phyloP scores from a whole-genome alignment of 1,284 basidiomycete species.

The Ganoderma boninense region DNA sequence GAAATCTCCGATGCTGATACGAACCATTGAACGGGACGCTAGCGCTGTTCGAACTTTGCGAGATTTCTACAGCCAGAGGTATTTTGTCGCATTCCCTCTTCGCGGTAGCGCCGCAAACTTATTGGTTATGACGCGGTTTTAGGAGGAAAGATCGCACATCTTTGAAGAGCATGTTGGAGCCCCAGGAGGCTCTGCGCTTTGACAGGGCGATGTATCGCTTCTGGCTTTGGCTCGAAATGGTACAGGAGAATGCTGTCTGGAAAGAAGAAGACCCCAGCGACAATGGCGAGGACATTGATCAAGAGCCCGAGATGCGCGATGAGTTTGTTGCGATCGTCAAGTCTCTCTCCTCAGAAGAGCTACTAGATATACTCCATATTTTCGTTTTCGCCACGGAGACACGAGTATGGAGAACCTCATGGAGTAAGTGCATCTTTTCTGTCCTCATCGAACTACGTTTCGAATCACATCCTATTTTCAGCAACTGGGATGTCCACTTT shows the following conservation, averaged over 20 bases:
- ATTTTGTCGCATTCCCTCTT: neutral
- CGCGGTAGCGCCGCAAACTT: neutral
- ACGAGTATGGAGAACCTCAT: conserved; percentile 13
- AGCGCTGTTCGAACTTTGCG: conserved; percentile 38
- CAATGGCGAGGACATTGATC: conserved; percentile 23
- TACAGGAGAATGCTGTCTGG: neutral
- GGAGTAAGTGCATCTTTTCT: neutral
- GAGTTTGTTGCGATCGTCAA: conserved; percentile 11
- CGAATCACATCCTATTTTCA: neutral
- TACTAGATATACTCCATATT: conserved; percentile 24
- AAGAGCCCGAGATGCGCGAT: conserved; percentile 8
- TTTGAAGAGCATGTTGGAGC: conserved; percentile 35
- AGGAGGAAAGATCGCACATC: conserved; percentile 46
- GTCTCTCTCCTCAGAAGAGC: conserved; percentile 18
- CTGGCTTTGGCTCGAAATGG: conserved; percentile 35
- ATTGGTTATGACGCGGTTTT: neutral
- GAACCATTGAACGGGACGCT: conserved; percentile 32
- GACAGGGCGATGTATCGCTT: conserved; percentile 44
- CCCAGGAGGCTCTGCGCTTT: conserved; percentile 42
- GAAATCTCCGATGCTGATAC: conserved; percentile 8
- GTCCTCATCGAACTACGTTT: neutral
- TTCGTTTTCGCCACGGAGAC: conserved; percentile 22
- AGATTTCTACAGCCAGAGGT: conserved; percentile 49
- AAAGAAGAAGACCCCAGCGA: conserved; percentile 27
- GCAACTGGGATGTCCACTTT: neutral